Evolutionary conservation across 2,329 filamentous ascomycete species (phyloP).

Genomic region (Karstenula rhodostoma): DNA sequence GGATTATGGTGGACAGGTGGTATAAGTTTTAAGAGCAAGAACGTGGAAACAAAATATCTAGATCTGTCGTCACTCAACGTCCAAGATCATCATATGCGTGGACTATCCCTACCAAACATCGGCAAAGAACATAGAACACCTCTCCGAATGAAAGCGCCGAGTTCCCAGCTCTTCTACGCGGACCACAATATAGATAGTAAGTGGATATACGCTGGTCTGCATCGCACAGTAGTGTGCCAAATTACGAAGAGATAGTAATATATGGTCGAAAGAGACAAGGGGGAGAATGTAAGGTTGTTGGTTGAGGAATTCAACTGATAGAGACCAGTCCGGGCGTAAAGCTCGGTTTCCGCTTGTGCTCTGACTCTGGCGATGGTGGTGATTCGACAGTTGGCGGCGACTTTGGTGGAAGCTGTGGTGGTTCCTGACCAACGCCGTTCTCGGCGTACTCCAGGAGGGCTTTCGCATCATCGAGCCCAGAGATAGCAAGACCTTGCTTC

Average conservation of each 20-base stretch:
- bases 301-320: constrained; percentile 11
- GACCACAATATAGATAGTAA: neutral
- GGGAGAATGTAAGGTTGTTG: neutral
- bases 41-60: neutral
- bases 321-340: constrained; percentile 19
- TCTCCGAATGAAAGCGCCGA: neutral
- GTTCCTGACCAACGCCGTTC: constrained; percentile 20
- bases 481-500: constrained; percentile 47
- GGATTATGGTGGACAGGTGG: constrained; percentile 1
- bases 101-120: constrained; percentile 1
- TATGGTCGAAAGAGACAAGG: constrained; percentile 9
- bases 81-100: constrained; percentile 12
- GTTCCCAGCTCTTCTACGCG: neutral
- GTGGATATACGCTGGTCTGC: neutral
- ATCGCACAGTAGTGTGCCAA: constrained; percentile 13
- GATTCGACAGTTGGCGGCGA: constrained; percentile 10
- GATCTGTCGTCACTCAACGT: constrained; percentile 7
- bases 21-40: neutral
- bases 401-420: neutral
- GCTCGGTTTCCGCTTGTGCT: constrained; percentile 23
- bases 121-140: neutral
- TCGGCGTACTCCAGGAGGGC: constrained; percentile 46
- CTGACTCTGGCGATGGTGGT: neutral
- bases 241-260: constrained; percentile 13
- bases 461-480: constrained; percentile 47